phyloP scores from a whole-genome alignment of 176 grass and related monocot genomes.

The Coix lacrymajobi region DNA sequence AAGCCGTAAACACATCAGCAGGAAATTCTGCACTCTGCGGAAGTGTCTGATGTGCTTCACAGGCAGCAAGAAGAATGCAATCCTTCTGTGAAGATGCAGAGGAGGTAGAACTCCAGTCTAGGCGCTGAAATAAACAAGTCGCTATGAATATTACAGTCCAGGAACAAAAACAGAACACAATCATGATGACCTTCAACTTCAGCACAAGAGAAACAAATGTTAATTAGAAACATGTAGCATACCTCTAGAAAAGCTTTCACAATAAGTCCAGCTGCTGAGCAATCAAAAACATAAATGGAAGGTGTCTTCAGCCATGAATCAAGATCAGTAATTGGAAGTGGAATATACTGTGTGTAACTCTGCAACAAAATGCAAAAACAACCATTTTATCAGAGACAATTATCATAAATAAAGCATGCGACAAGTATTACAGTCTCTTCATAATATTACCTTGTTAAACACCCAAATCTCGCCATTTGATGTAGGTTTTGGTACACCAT shows the following conservation, averaged over 20 bases:
- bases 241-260: conserved; percentile 92
- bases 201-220: not conserved
- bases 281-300: conserved; percentile 99
- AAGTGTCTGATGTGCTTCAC: conserved; percentile 89
- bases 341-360: conserved; percentile 99
- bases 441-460: conserved; percentile 82
- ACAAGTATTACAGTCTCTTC: conserved; percentile 4
- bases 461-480: conserved; percentile 98
- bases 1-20: conserved; percentile 95
- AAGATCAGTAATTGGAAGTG: conserved; percentile 87
- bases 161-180: not conserved
- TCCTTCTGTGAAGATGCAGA: conserved; percentile 69
- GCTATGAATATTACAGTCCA: conserved; percentile 14
- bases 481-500: conserved; percentile 95
- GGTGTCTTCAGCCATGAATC: conserved; percentile 98
- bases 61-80: conserved; percentile 96
- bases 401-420: not conserved
- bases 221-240: conserved; percentile 15
- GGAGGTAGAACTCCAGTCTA: conserved; percentile 61
- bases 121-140: conserved; percentile 45
- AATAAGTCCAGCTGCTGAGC: conserved; percentile 88
- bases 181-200: conserved; percentile 14
- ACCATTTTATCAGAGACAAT: not conserved
- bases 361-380: conserved; percentile 34
- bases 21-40: conserved; percentile 95